phyloP scores from a whole-genome alignment of 2,329 filamentous ascomycete genomes.

The Cordyceps pruinosa region DNA sequence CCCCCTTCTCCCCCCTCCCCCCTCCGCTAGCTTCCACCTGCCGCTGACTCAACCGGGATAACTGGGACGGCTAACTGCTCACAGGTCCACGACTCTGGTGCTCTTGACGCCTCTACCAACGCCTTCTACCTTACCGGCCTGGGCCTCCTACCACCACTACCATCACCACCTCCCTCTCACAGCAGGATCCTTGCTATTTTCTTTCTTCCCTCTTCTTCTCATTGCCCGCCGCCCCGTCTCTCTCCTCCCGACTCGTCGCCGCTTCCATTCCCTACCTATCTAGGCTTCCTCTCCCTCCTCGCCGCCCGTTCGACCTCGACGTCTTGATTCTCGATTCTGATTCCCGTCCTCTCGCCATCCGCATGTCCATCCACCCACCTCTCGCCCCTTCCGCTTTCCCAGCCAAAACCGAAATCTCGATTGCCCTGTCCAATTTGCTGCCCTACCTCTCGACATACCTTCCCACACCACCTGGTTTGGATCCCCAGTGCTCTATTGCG shows the following conservation, averaged over 20 bases:
- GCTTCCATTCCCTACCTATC: neutral
- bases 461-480: constrained; percentile 7
- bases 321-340: neutral
- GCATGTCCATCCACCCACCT: neutral
- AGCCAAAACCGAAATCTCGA: constrained; percentile 7
- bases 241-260: too few relatives aligned
- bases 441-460: constrained; percentile 1
- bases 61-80: neutral
- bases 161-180: neutral
- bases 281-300: neutral
- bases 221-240: neutral
- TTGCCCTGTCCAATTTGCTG: constrained; percentile 5
- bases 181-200: neutral
- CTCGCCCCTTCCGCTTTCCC: neutral
- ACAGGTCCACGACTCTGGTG: neutral
- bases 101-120: too few relatives aligned
- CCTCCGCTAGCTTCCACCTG: neutral
- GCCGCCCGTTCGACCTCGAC: neutral
- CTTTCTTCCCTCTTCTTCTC: neutral
- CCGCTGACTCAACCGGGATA: neutral
- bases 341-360: neutral
- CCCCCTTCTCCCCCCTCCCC: neutral
- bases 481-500: constrained; percentile 12
- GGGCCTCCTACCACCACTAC: neutral
- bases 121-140: neutral